Evolutionary conservation across 176 grass and related monocot species (phyloP).

Genomic region (Oryza punctata): DNA sequence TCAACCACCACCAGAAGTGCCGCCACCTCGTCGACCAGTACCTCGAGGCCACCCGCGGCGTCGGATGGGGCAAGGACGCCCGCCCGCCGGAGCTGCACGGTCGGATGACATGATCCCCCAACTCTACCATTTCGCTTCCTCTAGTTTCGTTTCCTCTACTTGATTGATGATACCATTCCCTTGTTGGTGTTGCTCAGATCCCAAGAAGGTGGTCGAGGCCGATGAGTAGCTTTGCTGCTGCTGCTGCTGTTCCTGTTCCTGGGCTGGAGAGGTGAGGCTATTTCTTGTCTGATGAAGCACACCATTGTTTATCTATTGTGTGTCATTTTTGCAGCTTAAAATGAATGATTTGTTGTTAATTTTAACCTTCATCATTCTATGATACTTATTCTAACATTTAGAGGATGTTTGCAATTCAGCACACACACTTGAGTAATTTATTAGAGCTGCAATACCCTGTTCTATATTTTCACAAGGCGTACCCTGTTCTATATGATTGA

Average conservation of each 20-base stretch:
- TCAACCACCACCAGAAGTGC: conserved; percentile 93
- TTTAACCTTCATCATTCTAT: background rate
- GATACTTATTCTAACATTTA: background rate
- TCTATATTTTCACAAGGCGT: background rate
- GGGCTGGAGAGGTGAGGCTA: conserved; percentile 44
- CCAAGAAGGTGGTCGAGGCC: conserved; percentile 60
- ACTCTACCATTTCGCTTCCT: background rate
- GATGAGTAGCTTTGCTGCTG: conserved; percentile 37
- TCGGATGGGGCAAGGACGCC: conserved; percentile 90
- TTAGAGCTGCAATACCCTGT: background rate
- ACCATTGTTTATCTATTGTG: background rate
- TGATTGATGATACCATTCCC: conserved; percentile 6
- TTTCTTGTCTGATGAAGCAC: conserved; percentile 10
- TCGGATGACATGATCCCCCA: background rate
- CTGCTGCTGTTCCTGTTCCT: conserved; percentile 26
- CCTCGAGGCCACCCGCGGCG: conserved; percentile 79
- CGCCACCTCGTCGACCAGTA: conserved; percentile 95
- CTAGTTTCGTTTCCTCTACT: background rate
- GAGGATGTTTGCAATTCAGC: background rate
- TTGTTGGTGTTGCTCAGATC: conserved; percentile 43
- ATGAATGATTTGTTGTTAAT: background rate
- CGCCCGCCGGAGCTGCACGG: conserved; percentile 80
- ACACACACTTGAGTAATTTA: background rate
- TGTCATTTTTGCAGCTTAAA: background rate
- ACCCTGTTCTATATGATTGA: background rate